Evolutionary conservation across 176 grass and related monocot genomes (phyloP), one percentile per base, ranked within the genome.

Genomic region (Alopecurus myosuroides): DNA sequence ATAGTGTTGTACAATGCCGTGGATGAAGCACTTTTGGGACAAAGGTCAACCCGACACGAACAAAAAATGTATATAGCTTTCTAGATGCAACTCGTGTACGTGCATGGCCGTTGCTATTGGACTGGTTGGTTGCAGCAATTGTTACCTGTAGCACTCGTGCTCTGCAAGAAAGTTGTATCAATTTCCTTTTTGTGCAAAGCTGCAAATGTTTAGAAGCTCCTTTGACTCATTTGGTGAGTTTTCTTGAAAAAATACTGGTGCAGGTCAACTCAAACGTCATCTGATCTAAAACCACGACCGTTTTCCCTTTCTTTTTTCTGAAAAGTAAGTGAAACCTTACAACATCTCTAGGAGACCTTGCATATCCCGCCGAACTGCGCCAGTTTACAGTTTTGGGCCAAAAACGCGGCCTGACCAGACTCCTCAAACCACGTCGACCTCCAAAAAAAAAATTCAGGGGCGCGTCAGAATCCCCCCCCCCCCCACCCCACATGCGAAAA

Each of bases 121-220:
- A 81, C 34, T 69, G 4, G 22, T 7, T 45, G 68, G 67, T 29
- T 74, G 39, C 28, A 60, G 23, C 52, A 62, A 52, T 62, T 25
- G 18, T 31, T 52, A 84, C 86, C 74, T 79, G 65, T 23, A 64
- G 18, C 74, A 83, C 31, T 78, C 35, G 3, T 58, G 31, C 51
- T 77, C 6, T 22, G 14, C 6, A 17, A 11, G 3, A 55, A 82
- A 55, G 36, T 23, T n/a, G 25, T 29, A 11, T 44, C 14, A 48
- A 4, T 9, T 49, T 61, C 33, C 4, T 34, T 74, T 7, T 34
- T 35, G 66, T 73, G 22, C 46, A 56, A 61, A 60, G 44, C 11
- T 80, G n/a, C n/a, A 29, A 26, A 57, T 34, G 10, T 23, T 5
- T 25, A 41, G 11, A 19, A 55, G 48, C 9, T 28, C 23, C 9